Evolutionary conservation across 495 filamentous ascomycete species (phyloP).

Genomic region (Trichocladium antarcticum): DNA sequence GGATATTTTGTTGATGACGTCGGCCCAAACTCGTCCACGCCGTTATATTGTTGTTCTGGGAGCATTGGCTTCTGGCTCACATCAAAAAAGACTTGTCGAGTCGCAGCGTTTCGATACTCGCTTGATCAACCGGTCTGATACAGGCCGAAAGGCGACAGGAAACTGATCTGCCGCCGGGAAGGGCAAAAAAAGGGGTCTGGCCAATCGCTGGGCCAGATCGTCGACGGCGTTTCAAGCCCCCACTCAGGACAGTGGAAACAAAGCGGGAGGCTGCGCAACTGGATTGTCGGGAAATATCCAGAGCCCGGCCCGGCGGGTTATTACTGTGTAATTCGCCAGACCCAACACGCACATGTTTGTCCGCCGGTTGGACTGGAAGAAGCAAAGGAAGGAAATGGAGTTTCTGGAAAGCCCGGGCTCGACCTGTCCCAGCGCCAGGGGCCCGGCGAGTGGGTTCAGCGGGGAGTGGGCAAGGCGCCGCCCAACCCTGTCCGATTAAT

Average conservation of each 20-base stretch:
- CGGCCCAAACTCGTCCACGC: too few relatives aligned
- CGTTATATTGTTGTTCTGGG: too few relatives aligned
- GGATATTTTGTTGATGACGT: too few relatives aligned
- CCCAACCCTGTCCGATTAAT: conserved; percentile 12
- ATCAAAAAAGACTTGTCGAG: not conserved
- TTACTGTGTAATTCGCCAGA: too few relatives aligned
- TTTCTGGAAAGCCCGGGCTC: conserved; percentile 5
- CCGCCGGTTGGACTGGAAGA: not conserved
- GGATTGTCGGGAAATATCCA: not conserved
- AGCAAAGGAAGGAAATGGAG: not conserved
- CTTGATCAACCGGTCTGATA: conserved; percentile 6
- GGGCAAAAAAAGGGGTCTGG: not conserved
- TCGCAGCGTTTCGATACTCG: not conserved
- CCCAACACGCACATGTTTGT: not conserved
- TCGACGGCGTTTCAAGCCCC: not conserved
- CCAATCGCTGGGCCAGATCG: conserved; percentile 5
- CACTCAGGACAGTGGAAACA: not conserved
- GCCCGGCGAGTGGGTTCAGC: not conserved
- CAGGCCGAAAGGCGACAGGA: not conserved
- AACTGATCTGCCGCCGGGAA: conserved; percentile 9
- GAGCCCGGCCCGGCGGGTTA: not conserved
- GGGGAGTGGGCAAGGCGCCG: conserved; percentile 4
- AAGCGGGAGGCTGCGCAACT: not conserved
- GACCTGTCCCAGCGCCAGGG: too few relatives aligned
- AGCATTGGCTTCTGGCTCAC: too few relatives aligned